phyloP scores from a whole-genome alignment of 208 protist species.

The Wallacemonas sp. region DNA sequence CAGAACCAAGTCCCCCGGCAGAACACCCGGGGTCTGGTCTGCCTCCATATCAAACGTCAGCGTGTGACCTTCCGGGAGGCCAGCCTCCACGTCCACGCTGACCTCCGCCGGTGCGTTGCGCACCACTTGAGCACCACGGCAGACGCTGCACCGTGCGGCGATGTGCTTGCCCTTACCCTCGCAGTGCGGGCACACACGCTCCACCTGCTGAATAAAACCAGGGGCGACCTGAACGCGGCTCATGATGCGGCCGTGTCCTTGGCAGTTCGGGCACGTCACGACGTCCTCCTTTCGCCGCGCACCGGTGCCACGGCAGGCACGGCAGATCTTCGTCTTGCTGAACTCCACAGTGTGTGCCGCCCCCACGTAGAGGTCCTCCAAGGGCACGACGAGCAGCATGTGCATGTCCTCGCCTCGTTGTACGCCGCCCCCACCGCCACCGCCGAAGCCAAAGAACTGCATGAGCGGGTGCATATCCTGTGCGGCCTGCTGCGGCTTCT shows the following conservation, averaged over 20 bases:
- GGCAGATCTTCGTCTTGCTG: constrained; percentile 78
- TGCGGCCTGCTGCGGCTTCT: constrained; percentile 29
- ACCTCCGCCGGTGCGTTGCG: constrained; percentile 24
- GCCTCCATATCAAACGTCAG: constrained; percentile 54
- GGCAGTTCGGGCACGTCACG: constrained; percentile 35
- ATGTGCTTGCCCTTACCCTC: constrained; percentile 67
- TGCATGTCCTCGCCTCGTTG: constrained; percentile 74
- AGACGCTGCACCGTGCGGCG: constrained; percentile 52
- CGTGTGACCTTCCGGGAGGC: constrained; percentile 40
- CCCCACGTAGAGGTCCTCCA: constrained; percentile 95
- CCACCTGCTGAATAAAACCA: constrained; percentile 52
- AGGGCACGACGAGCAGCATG: constrained; percentile 66
- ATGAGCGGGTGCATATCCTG: constrained; percentile 36
- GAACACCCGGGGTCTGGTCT: constrained; percentile 48
- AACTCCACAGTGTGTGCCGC: constrained; percentile 78
- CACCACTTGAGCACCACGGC: constrained; percentile 48
- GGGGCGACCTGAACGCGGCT: constrained; percentile 39
- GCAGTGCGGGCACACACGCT: constrained; percentile 71
- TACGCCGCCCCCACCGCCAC: constrained; percentile 19
- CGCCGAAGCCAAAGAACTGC: constrained; percentile 31
- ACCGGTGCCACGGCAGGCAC: constrained; percentile 46
- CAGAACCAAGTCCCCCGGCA: constrained; percentile 63
- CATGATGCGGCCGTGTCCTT: constrained; percentile 32
- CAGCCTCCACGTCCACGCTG: constrained; percentile 56
- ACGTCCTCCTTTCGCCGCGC: constrained; percentile 31